Base-by-base conservation (phyloP, 106 monocot species). In the Gastrodia elata region DNA sequence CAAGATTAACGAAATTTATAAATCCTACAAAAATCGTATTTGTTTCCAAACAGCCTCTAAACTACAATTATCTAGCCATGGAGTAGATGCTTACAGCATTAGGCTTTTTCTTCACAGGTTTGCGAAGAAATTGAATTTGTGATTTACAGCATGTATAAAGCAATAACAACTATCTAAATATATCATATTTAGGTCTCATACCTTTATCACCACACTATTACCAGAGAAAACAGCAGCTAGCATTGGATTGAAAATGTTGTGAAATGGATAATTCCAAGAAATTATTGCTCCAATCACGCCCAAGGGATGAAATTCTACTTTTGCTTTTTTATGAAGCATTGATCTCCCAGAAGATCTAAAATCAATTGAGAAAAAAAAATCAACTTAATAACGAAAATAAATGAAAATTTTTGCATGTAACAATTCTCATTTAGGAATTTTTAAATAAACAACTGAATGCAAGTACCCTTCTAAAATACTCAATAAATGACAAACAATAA, bases 201-300 rank as follows among this genome's bases (percentile, higher is more conserved):
- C 98, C 93, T 98, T 98, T 70, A 98, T 88, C 32, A 98, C 93
- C 8, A 83, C 88, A 79, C 82, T 90, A 82, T 93, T 98, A 77
- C 98, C 98, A 64, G 98, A 93, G 74, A 98, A 98, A 8, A 98
- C 86, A 71, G 98, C 98, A 71, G 98, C 93, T 46, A 98, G 80
- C 88, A 98, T 87, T 56, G 98, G 98, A 76, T 98, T 98, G 34
- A 98, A 93, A 46, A 98, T 80, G 71, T 98, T 98, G 74, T 98
- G 98, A 74, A 98, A 98, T 25, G 98, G 98, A 82, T 98, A 98
- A 71, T 98, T 98, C 98, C 98, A 98, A 73, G 98, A 93, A 33
- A 98, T 91, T 80, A 98, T 98, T 46, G 98, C 98, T 27, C 98
- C 98, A 87, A 98, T 84, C 30, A 98, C 98, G 68, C 98, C 98